A percentile compares a stretch with the other conserved stretches of the same genome.
These are phyloP conservation scores for Dothideomycetes sp. DNA, from an alignment of 2,329 filamentous ascomycete genomes.

Conservation along the genomic window DNA sequence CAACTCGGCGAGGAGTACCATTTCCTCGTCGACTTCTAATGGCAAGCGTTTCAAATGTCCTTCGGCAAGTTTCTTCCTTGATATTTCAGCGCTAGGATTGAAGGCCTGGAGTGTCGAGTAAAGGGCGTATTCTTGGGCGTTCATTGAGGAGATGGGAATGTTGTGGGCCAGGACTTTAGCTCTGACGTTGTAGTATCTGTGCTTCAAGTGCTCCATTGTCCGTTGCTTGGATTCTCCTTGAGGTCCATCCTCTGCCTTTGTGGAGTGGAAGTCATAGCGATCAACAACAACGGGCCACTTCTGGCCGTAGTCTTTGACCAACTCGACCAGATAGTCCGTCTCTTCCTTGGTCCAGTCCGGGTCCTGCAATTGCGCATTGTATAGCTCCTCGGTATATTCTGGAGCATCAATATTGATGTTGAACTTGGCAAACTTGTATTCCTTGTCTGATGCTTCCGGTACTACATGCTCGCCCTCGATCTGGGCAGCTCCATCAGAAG, in stretches of 20 bases:
- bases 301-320: conserved; percentile 69
- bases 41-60: conserved; percentile 67
- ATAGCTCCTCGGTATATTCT: conserved; percentile 78
- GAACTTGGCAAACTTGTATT: conserved; percentile 68
- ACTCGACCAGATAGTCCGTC: conserved; percentile 76
- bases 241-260: conserved; percentile 9
- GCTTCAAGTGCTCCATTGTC: conserved; percentile 82
- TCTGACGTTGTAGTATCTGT: conserved; percentile 78
- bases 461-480: conserved; percentile 24
- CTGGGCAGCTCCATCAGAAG: conserved; percentile 13
- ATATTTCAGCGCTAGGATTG: conserved; percentile 65
- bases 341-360: conserved; percentile 83
- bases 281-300: conserved; percentile 90
- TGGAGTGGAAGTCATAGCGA: conserved; percentile 65
- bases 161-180: conserved; percentile 71
- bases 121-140: conserved; percentile 65
- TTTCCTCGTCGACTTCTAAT: conserved; percentile 87
- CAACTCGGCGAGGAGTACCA: conserved; percentile 77
- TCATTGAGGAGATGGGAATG: conserved; percentile 79
- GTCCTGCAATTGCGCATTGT: conserved; percentile 61
- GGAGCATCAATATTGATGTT: conserved; percentile 72
- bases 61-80: conserved; percentile 75
- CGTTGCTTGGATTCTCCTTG: conserved; percentile 36
- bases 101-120: conserved; percentile 83
- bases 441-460: conserved; percentile 29